phyloP scores from a whole-genome alignment of 2,329 filamentous ascomycete species.

The Colletotrichum plurivorum region DNA sequence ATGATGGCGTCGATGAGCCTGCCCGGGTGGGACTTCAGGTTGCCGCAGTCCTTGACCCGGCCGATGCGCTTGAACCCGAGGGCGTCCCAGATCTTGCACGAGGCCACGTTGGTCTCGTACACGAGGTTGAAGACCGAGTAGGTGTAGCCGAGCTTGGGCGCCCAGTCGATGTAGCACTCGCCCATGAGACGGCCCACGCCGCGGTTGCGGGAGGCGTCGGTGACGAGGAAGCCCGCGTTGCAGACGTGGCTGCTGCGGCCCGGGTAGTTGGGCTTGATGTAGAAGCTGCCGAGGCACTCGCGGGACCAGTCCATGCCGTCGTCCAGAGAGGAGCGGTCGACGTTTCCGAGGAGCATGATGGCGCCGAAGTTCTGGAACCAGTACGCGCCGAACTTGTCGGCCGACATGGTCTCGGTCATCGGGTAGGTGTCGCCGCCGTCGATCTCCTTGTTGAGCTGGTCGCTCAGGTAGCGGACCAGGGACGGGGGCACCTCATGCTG shows the following conservation, averaged over 20 bases:
- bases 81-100: conserved; percentile 91
- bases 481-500: conserved; percentile 81
- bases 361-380: conserved; percentile 95
- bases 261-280: conserved; percentile 94
- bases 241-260: conserved; percentile 92
- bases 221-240: conserved; percentile 86
- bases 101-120: conserved; percentile 93
- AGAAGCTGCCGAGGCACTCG: conserved; percentile 90
- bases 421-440: conserved; percentile 94
- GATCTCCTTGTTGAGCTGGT: conserved; percentile 91
- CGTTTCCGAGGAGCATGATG: conserved; percentile 86
- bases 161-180: conserved; percentile 83
- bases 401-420: conserved; percentile 82
- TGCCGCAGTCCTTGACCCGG: conserved; percentile 80
- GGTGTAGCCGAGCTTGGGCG: conserved; percentile 85
- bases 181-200: conserved; percentile 84
- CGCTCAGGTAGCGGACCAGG: conserved; percentile 82
- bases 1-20: conserved; percentile 83
- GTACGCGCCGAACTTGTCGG: conserved; percentile 83
- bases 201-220: conserved; percentile 79
- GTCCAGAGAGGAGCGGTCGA: conserved; percentile 72
- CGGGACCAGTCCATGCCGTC: conserved; percentile 81
- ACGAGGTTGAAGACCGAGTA: conserved; percentile 96
- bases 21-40: conserved; percentile 77
- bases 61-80: conserved; percentile 94